Conservation (phyloP, 805 yeast genomes). For the Suhomyces vadensis region DNA sequence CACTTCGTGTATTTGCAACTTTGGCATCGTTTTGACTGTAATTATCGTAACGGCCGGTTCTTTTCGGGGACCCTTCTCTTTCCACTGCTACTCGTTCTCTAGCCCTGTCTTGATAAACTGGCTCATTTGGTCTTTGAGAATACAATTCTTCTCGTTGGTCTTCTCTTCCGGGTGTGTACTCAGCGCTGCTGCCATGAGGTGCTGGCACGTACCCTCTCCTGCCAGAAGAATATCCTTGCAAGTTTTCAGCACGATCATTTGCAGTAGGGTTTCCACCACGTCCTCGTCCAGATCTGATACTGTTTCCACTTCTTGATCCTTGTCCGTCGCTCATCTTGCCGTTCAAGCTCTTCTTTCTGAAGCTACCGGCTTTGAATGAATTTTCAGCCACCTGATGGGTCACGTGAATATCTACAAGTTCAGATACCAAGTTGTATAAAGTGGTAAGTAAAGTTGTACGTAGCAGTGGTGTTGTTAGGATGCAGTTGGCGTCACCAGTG, state of each 20-base stretch:
- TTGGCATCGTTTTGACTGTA: not conserved
- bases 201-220: constrained; percentile 5
- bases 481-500: too few species aligned
- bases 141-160: constrained; percentile 1
- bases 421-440: too few species aligned
- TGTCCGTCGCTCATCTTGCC: constrained; percentile 2
- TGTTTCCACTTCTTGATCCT: not conserved
- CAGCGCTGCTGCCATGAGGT: not conserved
- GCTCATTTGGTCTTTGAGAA: constrained; percentile 4
- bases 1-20: too few species aligned
- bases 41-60: constrained; percentile 8
- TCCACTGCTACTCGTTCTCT: constrained; percentile 7
- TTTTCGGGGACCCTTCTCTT: not conserved
- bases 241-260: not conserved
- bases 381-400: not conserved
- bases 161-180: constrained; percentile 1
- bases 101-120: constrained; percentile 8
- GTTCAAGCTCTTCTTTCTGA: not conserved
- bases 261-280: not conserved
- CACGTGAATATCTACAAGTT: not conserved
- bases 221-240: constrained; percentile 8
- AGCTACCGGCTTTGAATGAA: not conserved
- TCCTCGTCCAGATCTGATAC: not conserved
- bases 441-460: too few species aligned
- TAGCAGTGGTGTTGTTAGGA: too few species aligned